These are phyloP conservation scores for Dissoconium aciculare DNA, from an alignment of 2,329 filamentous ascomycete genomes.

Conservation along the genomic window DNA sequence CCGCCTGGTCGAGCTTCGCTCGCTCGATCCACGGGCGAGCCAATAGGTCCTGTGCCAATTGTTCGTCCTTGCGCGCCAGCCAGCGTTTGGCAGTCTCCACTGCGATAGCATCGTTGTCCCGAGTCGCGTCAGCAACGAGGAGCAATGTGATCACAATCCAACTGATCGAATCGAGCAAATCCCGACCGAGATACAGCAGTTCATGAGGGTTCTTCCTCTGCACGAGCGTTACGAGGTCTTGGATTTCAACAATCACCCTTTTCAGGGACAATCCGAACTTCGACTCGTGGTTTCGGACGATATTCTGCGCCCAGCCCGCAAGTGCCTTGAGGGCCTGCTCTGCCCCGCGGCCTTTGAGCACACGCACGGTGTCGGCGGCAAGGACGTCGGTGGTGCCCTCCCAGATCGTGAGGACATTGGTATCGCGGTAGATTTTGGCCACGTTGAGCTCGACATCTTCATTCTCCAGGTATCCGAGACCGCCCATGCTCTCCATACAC, in stretches of 20 bases:
- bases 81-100: constrained; percentile 1
- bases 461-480: constrained; percentile 51
- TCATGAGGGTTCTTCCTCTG: background rate
- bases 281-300: background rate
- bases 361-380: constrained; percentile 37
- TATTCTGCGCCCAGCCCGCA: background rate
- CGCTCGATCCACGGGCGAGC: background rate
- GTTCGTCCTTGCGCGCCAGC: constrained; percentile 1
- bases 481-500: constrained; percentile 51
- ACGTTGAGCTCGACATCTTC: constrained; percentile 51
- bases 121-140: constrained; percentile 1
- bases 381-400: constrained; percentile 61
- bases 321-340: constrained; percentile 1
- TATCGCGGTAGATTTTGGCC: constrained; percentile 50
- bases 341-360: constrained; percentile 14
- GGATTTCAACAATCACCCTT: background rate
- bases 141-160: constrained; percentile 1
- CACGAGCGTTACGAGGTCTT: background rate
- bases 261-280: background rate
- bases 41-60: background rate
- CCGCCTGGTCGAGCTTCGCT: background rate
- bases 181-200: constrained; percentile 1
- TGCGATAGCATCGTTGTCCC: constrained; percentile 1
- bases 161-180: constrained; percentile 1
- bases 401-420: constrained; percentile 51